Evolutionary conservation across 129 eudicot species (phyloP), one percentile per base, ranked within the genome.

Genomic region (Silybum marianum): DNA sequence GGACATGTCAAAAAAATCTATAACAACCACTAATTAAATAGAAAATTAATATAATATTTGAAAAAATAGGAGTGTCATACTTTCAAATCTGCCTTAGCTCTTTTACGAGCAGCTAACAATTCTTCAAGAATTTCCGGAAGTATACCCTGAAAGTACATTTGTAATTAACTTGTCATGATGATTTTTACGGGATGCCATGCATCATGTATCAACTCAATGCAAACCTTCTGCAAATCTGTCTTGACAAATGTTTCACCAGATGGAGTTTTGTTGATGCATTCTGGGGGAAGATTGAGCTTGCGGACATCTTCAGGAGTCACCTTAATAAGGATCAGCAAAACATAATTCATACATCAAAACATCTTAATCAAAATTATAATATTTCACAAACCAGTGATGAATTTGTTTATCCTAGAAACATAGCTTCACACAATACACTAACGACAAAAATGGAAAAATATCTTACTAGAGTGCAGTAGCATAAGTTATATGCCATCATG

Each of bases 41-140:
- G 23, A 76, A 63, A 72, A 62, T 16, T 34, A 16, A 58, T n/a
- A 70, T 3, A 60, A 71, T 32, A 80, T 19, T 58, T 60, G 30
- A 26, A 42, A 76, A 79, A 76, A 42, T 30, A 70, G 11, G 46
- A 62, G 19, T 63, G 78, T 34, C 71, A 54, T 65, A 96, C 99
- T 93, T 96, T 96, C 67, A 96, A 77, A 88, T 96, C 99, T 44
- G 98, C 98, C 86, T 93, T 96, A 12, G 99, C 99, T 81, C 98
- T 96, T 78, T 78, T 96, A 75, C 99, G 98, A 89, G 99, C 99
- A 80, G 97, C 83, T 82, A 96, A 77, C 74, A 96, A 92, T 83
- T 96, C 99, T 89, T 96, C 99, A 81, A 96, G 99, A 86, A 96
- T 96, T 87, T 96, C 99, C 1, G 99, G 99, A 90, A 96, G 99